Evolutionary conservation across 78 protist genomes (phyloP).

Genomic region (Mantamonas sphyraenae): DNA sequence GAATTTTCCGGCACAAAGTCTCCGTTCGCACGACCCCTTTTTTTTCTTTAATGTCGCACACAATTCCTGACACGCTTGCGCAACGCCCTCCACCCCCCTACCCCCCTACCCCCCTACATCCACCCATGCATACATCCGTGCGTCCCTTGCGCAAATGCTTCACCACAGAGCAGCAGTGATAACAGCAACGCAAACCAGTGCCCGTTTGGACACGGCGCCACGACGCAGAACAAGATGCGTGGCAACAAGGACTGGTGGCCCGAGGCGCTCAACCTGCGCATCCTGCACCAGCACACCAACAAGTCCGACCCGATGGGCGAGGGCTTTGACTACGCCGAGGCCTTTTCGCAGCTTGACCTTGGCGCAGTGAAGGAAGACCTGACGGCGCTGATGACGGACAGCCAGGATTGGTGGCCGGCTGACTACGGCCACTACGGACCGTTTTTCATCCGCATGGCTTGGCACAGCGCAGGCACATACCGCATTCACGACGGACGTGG

Average conservation of each 20-base stretch:
- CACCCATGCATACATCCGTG: too few relatives aligned
- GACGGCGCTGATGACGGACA: neutral
- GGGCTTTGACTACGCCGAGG: slow-evolving; percentile 3
- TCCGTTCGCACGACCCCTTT: too few relatives aligned
- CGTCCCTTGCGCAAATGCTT: too few relatives aligned
- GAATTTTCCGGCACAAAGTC: too few relatives aligned
- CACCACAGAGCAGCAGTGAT: too few relatives aligned
- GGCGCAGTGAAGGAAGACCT: slow-evolving; percentile 21
- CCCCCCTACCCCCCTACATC: too few relatives aligned
- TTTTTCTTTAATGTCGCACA: too few relatives aligned
- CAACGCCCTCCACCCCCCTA: too few relatives aligned
- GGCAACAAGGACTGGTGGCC: slow-evolving; percentile 6
- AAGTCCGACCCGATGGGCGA: slow-evolving; percentile 2
- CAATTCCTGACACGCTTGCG: too few relatives aligned
- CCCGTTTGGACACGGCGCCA: too few relatives aligned
- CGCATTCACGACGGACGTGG: slow-evolving; percentile 43
- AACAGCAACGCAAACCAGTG: too few relatives aligned
- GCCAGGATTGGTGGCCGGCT: slow-evolving; percentile 41
- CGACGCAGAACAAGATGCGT: too few relatives aligned
- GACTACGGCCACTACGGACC: slow-evolving; percentile 39
- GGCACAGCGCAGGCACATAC: slow-evolving; percentile 40
- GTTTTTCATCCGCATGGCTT: slow-evolving; percentile 41
- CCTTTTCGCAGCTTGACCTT: neutral
- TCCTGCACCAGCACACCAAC: neutral
- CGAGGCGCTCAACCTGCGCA: neutral